Base-by-base conservation (phyloP, 306 rosid species). In the Cucurbita pepo region DNA sequence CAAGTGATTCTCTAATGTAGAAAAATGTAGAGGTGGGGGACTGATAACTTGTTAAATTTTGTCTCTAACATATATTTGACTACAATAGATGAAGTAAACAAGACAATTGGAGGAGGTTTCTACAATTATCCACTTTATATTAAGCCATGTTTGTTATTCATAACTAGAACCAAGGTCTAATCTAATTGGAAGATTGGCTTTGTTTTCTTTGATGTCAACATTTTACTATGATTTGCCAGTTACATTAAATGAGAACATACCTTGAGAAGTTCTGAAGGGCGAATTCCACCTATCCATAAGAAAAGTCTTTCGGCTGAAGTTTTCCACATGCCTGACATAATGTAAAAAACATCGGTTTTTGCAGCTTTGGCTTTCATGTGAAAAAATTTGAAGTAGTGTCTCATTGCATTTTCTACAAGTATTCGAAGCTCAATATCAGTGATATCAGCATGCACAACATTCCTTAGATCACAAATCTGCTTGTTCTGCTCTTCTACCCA, bases 221-320 rank as follows among this genome's bases (percentile, higher is more conserved):
- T 41, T 19, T 18, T 19, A 43, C 37, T 19, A 5, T 64, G 71
- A 18, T 11, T 41, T 10, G 7, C 70, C 16, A 63, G 10, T n/a
- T 36, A 78, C 48, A 40, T 48, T 16, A 44, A 41, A 63, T 56
- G 34, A 60, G 40, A 76, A 15, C 61, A 38, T 72, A 94, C 98
- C 97, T 89, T 88, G 21, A 94, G 90, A 72, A 89, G 83, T 74
- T 87, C 98, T 22, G 98, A 94, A 56, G 98, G 98, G 38, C 96
- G 97, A 80, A 86, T 87, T 76, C 97, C 98, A 83, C 98, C 98
- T 7, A 90, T 91, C 98, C 98, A 94, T 55, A 80, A 79, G 88
- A 94, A 89, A 77, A 94, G 83, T 54, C 85, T 80, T 81, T 94
- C 98, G 8, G 92, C 90, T 59, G 94, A 76, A 48, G 97, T 83